Conservation (phyloP, 1,284 basidiomycete genomes). For the Rhodotorula sp. region DNA sequence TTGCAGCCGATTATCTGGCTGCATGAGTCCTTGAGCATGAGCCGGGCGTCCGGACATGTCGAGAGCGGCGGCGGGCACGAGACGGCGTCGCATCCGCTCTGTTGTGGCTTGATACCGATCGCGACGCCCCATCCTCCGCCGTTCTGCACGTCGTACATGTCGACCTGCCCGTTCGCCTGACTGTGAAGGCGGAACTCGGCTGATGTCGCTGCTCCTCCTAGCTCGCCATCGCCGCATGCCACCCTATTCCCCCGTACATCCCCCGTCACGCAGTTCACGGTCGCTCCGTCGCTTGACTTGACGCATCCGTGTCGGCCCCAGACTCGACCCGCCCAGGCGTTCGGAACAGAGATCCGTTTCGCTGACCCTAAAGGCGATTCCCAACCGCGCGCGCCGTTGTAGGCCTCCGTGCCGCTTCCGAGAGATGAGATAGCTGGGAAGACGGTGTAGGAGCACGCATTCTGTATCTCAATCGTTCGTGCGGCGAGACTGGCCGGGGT, state of each 20-base stretch:
- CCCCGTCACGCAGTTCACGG: constrained; percentile 20
- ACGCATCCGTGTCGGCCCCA: constrained; percentile 20
- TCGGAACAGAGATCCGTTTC: constrained; percentile 1
- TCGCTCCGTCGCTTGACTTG: not conserved
- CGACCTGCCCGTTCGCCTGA: constrained; percentile 12
- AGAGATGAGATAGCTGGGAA: constrained; percentile 12
- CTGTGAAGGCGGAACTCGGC: constrained; percentile 11
- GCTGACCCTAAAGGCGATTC: not conserved
- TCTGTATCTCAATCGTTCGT: constrained; percentile 12
- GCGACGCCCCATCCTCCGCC: constrained; percentile 19
- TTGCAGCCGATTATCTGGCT: constrained; percentile 12
- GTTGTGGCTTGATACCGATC: constrained; percentile 6
- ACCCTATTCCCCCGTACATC: not conserved
- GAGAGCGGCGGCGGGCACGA: constrained; percentile 9
- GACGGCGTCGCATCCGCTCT: not conserved
- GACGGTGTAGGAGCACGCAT: constrained; percentile 16
- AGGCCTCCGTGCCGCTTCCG: not conserved
- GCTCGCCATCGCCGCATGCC: constrained; percentile 10
- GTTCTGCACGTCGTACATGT: constrained; percentile 14
- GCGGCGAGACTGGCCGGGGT: not conserved
- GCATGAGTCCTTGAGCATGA: constrained; percentile 19
- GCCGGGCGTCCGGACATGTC: constrained; percentile 13
- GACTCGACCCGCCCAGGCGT: constrained; percentile 13
- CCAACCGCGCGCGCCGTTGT: constrained; percentile 7
- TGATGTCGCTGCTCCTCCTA: constrained; percentile 3